Evolutionary conservation across 148 eudicot genomes (phyloP).

Genomic region (Polygonum maritimum): DNA sequence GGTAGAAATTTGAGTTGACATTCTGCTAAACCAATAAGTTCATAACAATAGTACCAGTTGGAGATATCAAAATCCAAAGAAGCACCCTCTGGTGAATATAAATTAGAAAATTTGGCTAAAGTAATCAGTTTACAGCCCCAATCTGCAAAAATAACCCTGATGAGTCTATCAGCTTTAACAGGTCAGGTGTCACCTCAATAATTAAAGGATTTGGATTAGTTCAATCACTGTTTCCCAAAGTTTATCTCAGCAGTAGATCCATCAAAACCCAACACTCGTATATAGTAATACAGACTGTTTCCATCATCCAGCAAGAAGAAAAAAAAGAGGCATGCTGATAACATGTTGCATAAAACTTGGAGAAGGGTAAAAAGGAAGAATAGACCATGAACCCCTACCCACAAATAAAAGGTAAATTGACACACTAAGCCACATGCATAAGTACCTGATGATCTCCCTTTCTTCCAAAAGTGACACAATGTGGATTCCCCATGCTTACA

Average conservation of each 20-base stretch:
- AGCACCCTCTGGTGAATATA: neutral
- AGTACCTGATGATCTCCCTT: constrained; percentile 64
- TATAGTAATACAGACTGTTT: neutral
- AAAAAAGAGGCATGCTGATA: neutral
- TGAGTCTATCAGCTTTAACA: neutral
- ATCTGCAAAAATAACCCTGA: neutral
- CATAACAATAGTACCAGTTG: neutral
- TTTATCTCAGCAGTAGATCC: neutral
- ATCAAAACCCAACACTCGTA: neutral
- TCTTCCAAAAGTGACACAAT: constrained; percentile 75
- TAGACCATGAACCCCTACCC: neutral
- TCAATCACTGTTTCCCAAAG: neutral
- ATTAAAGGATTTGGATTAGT: neutral
- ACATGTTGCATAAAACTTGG: neutral
- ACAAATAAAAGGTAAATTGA: neutral
- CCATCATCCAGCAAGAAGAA: constrained; percentile 2
- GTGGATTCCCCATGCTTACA: constrained; percentile 99
- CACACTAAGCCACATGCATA: constrained; percentile 5
- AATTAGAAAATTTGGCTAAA: neutral
- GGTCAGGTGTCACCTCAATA: neutral
- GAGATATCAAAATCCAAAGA: neutral
- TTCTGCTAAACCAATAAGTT: neutral
- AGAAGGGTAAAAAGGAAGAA: neutral
- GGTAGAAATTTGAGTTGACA: neutral
- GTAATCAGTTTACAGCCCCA: neutral